Evolutionary conservation across 306 rosid species (phyloP), one percentile per base, ranked within the genome.

Genomic region (Oxytropis ochrocephala): DNA sequence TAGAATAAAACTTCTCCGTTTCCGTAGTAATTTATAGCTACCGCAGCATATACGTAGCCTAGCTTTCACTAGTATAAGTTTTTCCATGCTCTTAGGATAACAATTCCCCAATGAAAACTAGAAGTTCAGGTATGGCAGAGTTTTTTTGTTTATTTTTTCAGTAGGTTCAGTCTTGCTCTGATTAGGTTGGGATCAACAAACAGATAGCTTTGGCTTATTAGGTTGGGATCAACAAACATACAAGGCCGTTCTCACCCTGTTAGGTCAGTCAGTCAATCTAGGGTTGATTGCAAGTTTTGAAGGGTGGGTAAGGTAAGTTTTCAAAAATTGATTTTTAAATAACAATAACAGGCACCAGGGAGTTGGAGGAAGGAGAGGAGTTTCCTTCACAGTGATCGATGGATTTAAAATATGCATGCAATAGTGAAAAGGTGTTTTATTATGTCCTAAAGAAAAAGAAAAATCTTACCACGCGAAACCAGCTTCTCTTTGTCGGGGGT

Each of bases 381-480:
- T 50, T 10, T 14, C 39, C 56, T 63, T 41, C 52, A 53, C 58
- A 12, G 30, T 47, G 69, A 41, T 53, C 48, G 5, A 5, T 13
- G 41, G 17, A 53, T 62, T 69, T 58, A 14, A 72, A 52, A 18
- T 29, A 54, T 67, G 79, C 66, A 66, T 6, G 55, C 57, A 76
- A 78, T 16, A 43, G 42, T 33, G 35, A 69, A 66, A 68, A 64
- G 13, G 11, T 38, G 12, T 12, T 14, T 61, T 35, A 30, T 51
- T 50, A 54, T 42, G 46, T 18, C 54, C 39, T 27, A 21, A 6
- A 32, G 24, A 19, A 72, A 52, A 63, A n/a, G 57, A 44, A 38
- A 70, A 60, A 69, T 74, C 96, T 82, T 80, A 94, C 99, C 96
- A 94, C 96, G 17, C 99, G 95, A 82, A 80, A 83, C 99, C 99